Evolutionary conservation across 495 filamentous ascomycete species (phyloP).

Genomic region (Oleoguttula mirabilis): DNA sequence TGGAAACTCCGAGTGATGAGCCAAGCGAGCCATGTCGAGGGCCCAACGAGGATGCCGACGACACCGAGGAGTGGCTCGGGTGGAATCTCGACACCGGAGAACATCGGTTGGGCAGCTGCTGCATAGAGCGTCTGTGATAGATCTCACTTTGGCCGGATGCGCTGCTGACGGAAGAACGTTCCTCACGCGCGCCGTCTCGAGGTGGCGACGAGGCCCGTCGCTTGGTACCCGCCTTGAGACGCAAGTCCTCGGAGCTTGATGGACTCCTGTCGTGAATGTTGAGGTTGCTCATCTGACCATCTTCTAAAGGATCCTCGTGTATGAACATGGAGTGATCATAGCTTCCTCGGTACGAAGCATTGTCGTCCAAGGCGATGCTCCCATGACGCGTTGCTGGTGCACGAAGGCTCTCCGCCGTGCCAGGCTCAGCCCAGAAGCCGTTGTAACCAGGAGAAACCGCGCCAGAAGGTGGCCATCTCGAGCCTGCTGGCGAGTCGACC

Average conservation of each 20-base stretch:
- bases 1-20: conserved; percentile 50
- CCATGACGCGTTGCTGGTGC: conserved; percentile 16
- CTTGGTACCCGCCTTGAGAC: conserved; percentile 50
- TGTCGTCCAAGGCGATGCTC: conserved; percentile 26
- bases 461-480: conserved; percentile 26
- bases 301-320: conserved; percentile 46
- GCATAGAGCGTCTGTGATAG: conserved; percentile 49
- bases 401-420: conserved; percentile 2
- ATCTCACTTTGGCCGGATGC: conserved; percentile 50
- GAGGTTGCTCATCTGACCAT: conserved; percentile 30
- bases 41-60: conserved; percentile 58
- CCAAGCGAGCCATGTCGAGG: conserved; percentile 64
- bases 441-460: conserved; percentile 25
- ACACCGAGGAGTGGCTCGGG: conserved; percentile 54
- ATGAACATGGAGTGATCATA: conserved; percentile 52
- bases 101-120: conserved; percentile 45
- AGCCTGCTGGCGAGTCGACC: conserved; percentile 23
- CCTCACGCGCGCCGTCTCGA: conserved; percentile 40
- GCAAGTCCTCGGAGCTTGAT: conserved; percentile 34
- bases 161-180: conserved; percentile 45
- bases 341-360: conserved; percentile 43
- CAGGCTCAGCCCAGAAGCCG: conserved; percentile 21
- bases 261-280: conserved; percentile 34
- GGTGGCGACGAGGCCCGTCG: conserved; percentile 72
- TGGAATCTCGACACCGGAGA: conserved; percentile 45